Evolutionary conservation across 257 asterid genomes (phyloP).

Genomic region (Lithospermum erythrorhizon): DNA sequence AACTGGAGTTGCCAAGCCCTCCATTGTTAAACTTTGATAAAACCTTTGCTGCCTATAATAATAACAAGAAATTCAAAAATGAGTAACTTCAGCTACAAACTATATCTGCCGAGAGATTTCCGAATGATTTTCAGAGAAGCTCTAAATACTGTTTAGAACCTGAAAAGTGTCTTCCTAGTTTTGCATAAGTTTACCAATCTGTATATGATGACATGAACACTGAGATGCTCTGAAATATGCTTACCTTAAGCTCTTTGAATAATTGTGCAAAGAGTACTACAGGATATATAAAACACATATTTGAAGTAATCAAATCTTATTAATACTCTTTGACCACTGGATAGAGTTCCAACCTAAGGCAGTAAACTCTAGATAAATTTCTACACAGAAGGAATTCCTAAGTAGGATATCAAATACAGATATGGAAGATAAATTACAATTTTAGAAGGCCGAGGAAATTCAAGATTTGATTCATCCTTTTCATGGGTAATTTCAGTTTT

Average conservation of each 20-base stretch:
- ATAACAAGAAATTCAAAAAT: slow-evolving; percentile 3
- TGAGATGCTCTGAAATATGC: no score
- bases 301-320: no score
- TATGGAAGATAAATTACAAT: slow-evolving; percentile 14
- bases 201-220: no score
- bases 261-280: no score
- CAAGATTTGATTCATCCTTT: slow-evolving; percentile 21
- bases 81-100: not conserved
- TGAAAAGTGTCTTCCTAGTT: no score
- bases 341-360: no score
- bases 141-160: not conserved
- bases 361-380: not conserved
- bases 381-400: not conserved
- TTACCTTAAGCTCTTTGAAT: no score
- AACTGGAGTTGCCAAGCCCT: slow-evolving; percentile 21
- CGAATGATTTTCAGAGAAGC: not conserved
- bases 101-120: not conserved
- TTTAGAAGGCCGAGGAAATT: slow-evolving; percentile 24
- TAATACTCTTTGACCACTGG: not conserved
- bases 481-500: slow-evolving; percentile 22
- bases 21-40: slow-evolving; percentile 39
- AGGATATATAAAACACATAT: no score
- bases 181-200: no score
- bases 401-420: not conserved
- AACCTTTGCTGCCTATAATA: slow-evolving; percentile 33